Conservation (phyloP, 2,329 filamentous ascomycete species). For the Meredithiella fracta region DNA sequence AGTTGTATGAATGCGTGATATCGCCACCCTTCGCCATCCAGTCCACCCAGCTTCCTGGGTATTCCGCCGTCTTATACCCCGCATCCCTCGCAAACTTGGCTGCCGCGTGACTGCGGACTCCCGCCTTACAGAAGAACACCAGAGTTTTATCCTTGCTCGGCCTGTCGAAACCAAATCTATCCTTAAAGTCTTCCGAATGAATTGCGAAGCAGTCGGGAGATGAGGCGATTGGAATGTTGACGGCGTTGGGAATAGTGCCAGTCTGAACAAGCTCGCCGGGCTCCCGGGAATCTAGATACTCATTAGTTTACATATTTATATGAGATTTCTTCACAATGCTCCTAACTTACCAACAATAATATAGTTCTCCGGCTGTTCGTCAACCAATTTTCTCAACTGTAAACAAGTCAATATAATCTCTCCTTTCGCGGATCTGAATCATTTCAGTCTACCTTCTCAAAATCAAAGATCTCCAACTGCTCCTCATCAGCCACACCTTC, state of each 20-base stretch:
- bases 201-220: constrained; percentile 69
- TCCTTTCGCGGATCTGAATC: constrained; percentile 4
- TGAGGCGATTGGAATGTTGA: constrained; percentile 68
- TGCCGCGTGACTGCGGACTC: constrained; percentile 64
- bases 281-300: constrained; percentile 49
- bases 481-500: neutral
- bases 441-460: constrained; percentile 9
- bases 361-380: constrained; percentile 10
- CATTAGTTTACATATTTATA: neutral
- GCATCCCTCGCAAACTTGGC: constrained; percentile 59
- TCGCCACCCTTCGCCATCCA: constrained; percentile 59
- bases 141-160: constrained; percentile 41
- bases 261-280: constrained; percentile 45
- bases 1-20: constrained; percentile 16
- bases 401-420: neutral
- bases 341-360: constrained; percentile 12
- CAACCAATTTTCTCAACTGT: constrained; percentile 9
- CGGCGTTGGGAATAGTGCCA: constrained; percentile 61
- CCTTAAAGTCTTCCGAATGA: constrained; percentile 60
- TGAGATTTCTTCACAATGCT: too few relatives aligned
- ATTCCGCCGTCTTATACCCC: constrained; percentile 64
- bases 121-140: constrained; percentile 87
- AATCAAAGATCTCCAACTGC: constrained; percentile 10
- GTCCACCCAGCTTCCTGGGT: constrained; percentile 63
- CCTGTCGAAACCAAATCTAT: constrained; percentile 61